A percentile compares a stretch with the other conserved stretches of the same genome.
These are phyloP conservation scores for Hymenotorrendiella dingleyae DNA, from an alignment of 2,329 filamentous ascomycete genomes.

Conservation along the genomic window DNA sequence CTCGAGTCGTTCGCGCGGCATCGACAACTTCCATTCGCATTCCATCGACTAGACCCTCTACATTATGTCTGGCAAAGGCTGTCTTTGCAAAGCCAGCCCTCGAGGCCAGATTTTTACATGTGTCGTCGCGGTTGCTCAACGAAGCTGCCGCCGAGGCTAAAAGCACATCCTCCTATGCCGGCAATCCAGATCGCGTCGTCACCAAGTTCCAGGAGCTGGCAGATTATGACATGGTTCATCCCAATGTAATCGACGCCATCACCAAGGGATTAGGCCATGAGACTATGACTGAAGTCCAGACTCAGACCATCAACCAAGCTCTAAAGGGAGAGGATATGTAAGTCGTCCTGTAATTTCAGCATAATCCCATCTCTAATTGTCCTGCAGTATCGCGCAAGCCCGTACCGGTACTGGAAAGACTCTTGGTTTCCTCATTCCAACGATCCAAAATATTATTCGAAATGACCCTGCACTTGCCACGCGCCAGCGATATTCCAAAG, in stretches of 20 bases:
- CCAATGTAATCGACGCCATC: constrained; percentile 43
- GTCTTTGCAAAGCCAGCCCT: constrained; percentile 12
- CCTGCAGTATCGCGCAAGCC: constrained; percentile 79
- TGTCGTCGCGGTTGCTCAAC: constrained; percentile 20
- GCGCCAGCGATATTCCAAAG: constrained; percentile 27
- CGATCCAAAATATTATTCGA: constrained; percentile 75
- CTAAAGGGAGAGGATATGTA: constrained; percentile 52
- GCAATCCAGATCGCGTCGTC: constrained; percentile 8
- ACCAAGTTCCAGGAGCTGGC: constrained; percentile 30
- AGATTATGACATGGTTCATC: constrained; percentile 27
- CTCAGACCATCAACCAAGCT: constrained; percentile 72
- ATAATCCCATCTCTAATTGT: no score
- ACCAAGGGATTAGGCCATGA: constrained; percentile 68
- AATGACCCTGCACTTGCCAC: constrained; percentile 48
- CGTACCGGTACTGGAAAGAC: constrained; percentile 98
- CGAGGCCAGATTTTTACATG: constrained; percentile 25
- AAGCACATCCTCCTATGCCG: not conserved
- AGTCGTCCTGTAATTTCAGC: constrained; percentile 14
- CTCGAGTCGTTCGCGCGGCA: constrained; percentile 22
- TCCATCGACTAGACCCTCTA: constrained; percentile 23
- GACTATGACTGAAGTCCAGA: constrained; percentile 88
- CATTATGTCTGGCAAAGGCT: constrained; percentile 16
- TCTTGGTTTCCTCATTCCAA: constrained; percentile 81
- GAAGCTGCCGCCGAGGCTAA: constrained; percentile 10
- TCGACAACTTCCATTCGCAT: constrained; percentile 20